These are phyloP conservation scores for Solanum microdontum DNA, from an alignment of 257 asterid species.

Conservation along the genomic window DNA sequence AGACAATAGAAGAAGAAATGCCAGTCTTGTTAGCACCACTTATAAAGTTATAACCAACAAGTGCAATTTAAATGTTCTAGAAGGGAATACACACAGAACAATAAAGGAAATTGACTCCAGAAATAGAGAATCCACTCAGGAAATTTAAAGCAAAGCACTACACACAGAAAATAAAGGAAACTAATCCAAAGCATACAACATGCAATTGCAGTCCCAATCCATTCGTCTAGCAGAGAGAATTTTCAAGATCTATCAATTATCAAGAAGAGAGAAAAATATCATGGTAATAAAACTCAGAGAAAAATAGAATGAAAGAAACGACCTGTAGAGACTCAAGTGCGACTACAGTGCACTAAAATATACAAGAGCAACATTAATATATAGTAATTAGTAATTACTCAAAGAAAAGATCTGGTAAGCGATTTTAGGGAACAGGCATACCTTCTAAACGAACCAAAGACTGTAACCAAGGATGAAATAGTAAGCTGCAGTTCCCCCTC, in stretches of 20 bases:
- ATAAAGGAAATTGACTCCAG: neutral
- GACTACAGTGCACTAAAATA: neutral
- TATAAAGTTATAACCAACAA: neutral
- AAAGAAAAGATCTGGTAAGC: neutral
- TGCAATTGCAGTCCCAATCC: neutral
- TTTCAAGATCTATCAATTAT: neutral
- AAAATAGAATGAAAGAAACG: neutral
- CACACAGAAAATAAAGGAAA: neutral
- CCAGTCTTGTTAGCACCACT: neutral
- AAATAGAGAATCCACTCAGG: neutral
- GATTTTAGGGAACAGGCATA: slow-evolving; percentile 8
- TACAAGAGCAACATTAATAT: neutral
- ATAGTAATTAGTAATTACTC: neutral
- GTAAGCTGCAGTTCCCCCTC: slow-evolving; percentile 65
- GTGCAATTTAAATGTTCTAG: neutral
- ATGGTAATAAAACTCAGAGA: neutral
- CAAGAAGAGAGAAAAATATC: neutral
- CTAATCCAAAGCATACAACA: neutral
- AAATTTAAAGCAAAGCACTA: neutral
- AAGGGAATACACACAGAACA: neutral
- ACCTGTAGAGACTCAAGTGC: neutral
- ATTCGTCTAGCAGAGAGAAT: neutral
- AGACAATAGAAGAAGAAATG: slow-evolving; percentile 1
- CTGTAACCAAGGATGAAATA: slow-evolving; percentile 43
- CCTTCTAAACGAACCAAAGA: slow-evolving; percentile 61